Conservation (phyloP, 768 basidiomycete species). For the Leccinellum luteum region DNA sequence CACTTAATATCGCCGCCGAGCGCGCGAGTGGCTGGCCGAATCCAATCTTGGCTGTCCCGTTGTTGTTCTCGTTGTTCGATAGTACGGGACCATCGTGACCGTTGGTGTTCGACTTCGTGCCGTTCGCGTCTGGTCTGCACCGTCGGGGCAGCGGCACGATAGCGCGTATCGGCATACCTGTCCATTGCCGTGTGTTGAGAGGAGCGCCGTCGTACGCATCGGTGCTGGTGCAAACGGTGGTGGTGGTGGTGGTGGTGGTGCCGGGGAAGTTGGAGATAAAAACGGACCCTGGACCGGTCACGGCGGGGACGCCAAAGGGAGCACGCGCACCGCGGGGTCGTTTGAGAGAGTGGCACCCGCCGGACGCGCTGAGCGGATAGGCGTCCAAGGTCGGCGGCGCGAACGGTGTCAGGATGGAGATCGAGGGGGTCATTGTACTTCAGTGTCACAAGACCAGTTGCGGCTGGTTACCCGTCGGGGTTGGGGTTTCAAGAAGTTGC, state of each 20-base stretch:
- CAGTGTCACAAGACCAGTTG: not conserved
- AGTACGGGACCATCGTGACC: not conserved
- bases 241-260: not conserved
- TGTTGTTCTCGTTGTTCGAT: not conserved
- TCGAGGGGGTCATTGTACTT: constrained; percentile 9
- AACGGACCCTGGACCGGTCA: not conserved
- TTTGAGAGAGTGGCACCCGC: not conserved
- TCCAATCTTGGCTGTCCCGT: not conserved
- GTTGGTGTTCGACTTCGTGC: no score
- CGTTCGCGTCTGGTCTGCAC: not conserved
- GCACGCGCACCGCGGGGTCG: not conserved
- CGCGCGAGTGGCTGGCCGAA: not conserved
- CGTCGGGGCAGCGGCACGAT: constrained; percentile 17
- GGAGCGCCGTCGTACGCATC: constrained; percentile 2
- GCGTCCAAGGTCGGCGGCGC: not conserved
- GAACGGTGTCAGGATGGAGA: constrained; percentile 2
- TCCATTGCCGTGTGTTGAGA: constrained; percentile 7
- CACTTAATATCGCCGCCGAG: no score
- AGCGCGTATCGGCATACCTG: constrained; percentile 24
- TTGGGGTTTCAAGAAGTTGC: not conserved
- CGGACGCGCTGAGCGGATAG: not conserved
- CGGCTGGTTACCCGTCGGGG: not conserved
- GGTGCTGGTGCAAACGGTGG: not conserved
- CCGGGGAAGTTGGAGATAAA: not conserved
- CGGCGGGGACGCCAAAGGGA: not conserved